Conservation (phyloP, 2,329 filamentous ascomycete genomes). For the Fusarium proliferatum region DNA sequence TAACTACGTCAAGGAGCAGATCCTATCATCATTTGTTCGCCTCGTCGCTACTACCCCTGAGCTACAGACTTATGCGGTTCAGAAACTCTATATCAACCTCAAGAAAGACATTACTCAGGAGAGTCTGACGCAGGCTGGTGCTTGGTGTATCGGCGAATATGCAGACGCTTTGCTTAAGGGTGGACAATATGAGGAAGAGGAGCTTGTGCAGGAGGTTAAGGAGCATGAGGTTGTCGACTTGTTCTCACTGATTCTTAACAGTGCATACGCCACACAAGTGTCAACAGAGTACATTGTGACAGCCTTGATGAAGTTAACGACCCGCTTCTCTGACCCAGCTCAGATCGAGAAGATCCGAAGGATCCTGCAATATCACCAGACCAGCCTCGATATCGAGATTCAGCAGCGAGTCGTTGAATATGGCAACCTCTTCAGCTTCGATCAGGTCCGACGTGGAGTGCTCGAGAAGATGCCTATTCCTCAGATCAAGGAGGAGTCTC, state of each 20-base stretch:
- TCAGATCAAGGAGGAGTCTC: slow-evolving; percentile 94
- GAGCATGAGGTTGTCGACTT: slow-evolving; percentile 92
- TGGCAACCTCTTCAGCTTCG: slow-evolving; percentile 90
- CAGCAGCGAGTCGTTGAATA: slow-evolving; percentile 98
- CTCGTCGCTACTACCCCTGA: slow-evolving; percentile 95
- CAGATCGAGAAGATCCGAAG: slow-evolving; percentile 88
- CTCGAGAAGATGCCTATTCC: slow-evolving; percentile 98
- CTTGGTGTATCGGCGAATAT: slow-evolving; percentile 98
- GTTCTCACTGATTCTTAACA: slow-evolving; percentile 92
- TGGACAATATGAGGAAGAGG: slow-evolving; percentile 93
- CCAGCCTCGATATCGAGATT: slow-evolving; percentile 92
- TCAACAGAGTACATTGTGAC: slow-evolving; percentile 97
- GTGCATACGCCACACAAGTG: slow-evolving; percentile 90
- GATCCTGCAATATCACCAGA: slow-evolving; percentile 80
- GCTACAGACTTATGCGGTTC: slow-evolving; percentile 94
- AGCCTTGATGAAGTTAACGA: slow-evolving; percentile 93
- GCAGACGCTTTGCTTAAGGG: slow-evolving; percentile 89
- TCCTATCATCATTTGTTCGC: slow-evolving; percentile 94
- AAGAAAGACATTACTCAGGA: slow-evolving; percentile 99
- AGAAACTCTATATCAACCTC: slow-evolving; percentile 90
- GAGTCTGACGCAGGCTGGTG: slow-evolving; percentile 89
- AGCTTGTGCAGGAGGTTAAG: slow-evolving; percentile 81
- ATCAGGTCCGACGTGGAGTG: slow-evolving; percentile 87
- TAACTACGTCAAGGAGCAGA: slow-evolving; percentile 98
- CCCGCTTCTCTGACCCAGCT: slow-evolving; percentile 82